phyloP scores from a whole-genome alignment of 73 alveolate species.

The Breviolum minutum region DNA sequence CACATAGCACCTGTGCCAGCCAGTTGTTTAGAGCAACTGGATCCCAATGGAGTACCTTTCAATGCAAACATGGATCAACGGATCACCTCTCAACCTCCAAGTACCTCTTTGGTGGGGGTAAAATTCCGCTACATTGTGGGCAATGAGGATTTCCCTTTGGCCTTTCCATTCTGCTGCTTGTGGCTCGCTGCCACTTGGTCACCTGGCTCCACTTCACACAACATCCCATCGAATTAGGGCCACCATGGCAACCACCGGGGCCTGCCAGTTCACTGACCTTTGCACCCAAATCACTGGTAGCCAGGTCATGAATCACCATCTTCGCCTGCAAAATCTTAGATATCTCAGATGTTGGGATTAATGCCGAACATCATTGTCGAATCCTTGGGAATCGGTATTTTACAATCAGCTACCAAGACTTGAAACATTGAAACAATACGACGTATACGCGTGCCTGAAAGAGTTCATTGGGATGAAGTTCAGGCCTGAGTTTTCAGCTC shows the following conservation, averaged over 20 bases:
- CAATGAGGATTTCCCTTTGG: neutral
- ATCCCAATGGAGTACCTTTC: conserved; percentile 55
- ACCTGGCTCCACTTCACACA: neutral
- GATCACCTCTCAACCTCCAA: too few species aligned
- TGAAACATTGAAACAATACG: too few species aligned
- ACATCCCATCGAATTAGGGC: neutral
- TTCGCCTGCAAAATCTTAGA: conserved; percentile 23
- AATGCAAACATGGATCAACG: neutral
- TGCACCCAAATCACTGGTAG: conserved; percentile 80
- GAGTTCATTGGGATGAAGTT: conserved; percentile 73
- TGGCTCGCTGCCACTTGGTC: neutral
- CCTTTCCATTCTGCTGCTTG: neutral
- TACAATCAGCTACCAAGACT: too few species aligned
- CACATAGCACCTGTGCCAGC: conserved; percentile 4
- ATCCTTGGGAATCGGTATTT: too few species aligned
- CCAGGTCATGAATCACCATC: conserved; percentile 74
- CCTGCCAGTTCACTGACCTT: conserved; percentile 76
- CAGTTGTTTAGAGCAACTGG: conserved; percentile 37
- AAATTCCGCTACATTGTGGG: too few species aligned
- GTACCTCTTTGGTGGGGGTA: too few species aligned
- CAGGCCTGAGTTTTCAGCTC: conserved; percentile 29
- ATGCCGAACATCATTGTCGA: neutral
- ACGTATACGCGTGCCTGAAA: conserved; percentile 8
- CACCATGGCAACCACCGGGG: neutral
- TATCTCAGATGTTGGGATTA: neutral